Percentiles rank a stretch among this genome's conserved stretches.
phyloP scores from a whole-genome alignment of 2,329 filamentous ascomycete genomes.

The Atkinsonella hypoxylon region DNA sequence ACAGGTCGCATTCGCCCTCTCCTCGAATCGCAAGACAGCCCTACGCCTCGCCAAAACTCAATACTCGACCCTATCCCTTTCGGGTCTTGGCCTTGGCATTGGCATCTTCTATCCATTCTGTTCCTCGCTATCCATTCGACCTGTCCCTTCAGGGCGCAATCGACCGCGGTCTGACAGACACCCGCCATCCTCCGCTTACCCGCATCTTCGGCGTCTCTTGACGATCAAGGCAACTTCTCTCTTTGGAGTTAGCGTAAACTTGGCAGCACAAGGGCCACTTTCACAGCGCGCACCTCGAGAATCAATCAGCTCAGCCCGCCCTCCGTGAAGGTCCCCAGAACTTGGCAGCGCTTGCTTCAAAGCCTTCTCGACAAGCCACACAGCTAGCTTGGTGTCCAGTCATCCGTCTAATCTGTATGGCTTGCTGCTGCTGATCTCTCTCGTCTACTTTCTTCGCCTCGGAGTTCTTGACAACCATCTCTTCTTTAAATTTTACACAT shows the following conservation, averaged over 20 bases:
- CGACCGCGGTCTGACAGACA: neutral
- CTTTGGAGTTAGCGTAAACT: neutral
- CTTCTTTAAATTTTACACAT: neutral
- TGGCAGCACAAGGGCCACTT: conserved; percentile 4
- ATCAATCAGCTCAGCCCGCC: conserved; percentile 2
- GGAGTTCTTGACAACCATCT: neutral
- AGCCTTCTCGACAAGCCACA: conserved; percentile 1
- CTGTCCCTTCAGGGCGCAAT: neutral
- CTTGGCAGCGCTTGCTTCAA: neutral
- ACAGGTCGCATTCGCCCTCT: neutral
- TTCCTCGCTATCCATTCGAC: neutral
- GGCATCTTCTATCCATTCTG: conserved; percentile 4
- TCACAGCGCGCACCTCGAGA: conserved; percentile 6
- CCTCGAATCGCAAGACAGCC: conserved; percentile 5
- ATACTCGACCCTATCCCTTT: conserved; percentile 7
- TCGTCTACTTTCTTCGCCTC: neutral
- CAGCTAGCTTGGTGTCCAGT: neutral
- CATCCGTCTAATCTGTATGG: neutral
- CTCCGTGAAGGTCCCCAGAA: neutral
- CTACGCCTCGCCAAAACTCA: conserved; percentile 6
- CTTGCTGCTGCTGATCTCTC: neutral
- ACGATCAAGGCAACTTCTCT: neutral
- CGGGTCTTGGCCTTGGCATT: conserved; percentile 3
- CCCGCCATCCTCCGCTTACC: conserved; percentile 2
- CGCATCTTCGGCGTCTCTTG: conserved; percentile 1